Evolutionary conservation across 495 filamentous ascomycete species (phyloP), one percentile per base, ranked within the genome.

Genomic region (Neurospora tetraspora): DNA sequence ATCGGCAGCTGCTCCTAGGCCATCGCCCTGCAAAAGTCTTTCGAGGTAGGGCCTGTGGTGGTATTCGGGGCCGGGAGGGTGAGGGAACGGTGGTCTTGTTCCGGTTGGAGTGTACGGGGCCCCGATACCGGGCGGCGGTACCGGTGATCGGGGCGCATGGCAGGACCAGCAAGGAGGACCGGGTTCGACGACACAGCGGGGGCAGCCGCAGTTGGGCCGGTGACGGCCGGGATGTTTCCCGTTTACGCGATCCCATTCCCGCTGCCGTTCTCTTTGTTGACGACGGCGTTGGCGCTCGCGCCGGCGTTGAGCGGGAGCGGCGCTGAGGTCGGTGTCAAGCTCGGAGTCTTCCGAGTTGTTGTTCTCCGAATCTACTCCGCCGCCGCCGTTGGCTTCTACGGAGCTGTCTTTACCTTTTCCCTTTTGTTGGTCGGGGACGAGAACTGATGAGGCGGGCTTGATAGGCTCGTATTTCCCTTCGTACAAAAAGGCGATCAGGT

Each of bases 401-500:
- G 31, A 34, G 20, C 73, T 73, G 16, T 79, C 74, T 10, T 72
- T 76, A 36, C 76, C 75, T 70, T 80, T 83, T 18, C 80, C 80
- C 73, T 83, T 83, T 16, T 81, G 80, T 39, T 78, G 76, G 40
- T 85, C 82, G 31, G 79, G 70, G 7, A 82, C 81, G 0, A 85
- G 79, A 0, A 80, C 82, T 5, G 77, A 78, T 6, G 83, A 76
- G 12, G 77, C 73, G 5, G 82, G 75, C 74, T 78, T 82, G 69
- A 84, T 82, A 43, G 85, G 83, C 34, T 82, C 80, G 69, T 83
- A 86, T 74, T 78, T 82, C 18, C 77, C 82, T 74, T 86, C 84
- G 74, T 87, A 86, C 31, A 87, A 75, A 69, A 80, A 86, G 38
- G 84, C 83, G 11, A 87, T 70, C n/a, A 87, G 74, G 61, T 85